A percentile compares a stretch with the other conserved stretches of the same genome.
These are phyloP conservation scores for Scleromitrula shiraiana DNA, from an alignment of 2,329 filamentous ascomycete species.

Conservation along the genomic window DNA sequence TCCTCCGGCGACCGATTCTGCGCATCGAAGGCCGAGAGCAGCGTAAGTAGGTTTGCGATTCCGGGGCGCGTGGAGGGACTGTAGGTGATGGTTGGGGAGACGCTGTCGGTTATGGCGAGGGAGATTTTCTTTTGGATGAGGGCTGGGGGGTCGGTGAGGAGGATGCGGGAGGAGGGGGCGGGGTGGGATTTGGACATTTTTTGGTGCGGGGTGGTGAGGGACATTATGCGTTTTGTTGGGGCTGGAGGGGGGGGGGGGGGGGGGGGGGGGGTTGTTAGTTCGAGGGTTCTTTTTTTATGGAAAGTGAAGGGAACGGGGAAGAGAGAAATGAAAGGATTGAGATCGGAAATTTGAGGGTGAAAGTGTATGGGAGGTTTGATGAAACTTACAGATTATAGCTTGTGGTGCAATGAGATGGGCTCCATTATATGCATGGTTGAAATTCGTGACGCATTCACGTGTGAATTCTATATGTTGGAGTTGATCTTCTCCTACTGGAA, in stretches of 20 bases:
- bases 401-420: conserved; percentile 56
- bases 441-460: conserved; percentile 74
- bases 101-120: conserved; percentile 63
- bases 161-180: conserved; percentile 66
- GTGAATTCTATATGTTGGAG: conserved; percentile 90
- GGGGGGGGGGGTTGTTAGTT: neutral
- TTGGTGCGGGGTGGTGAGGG: conserved; percentile 62
- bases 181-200: conserved; percentile 95
- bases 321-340: no score
- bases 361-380: neutral
- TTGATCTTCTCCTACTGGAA: conserved; percentile 96
- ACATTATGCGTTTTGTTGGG: conserved; percentile 81
- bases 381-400: conserved; percentile 63
- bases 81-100: conserved; percentile 59
- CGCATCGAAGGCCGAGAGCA: conserved; percentile 62
- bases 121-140: conserved; percentile 63
- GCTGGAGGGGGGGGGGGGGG: conserved; percentile 15
- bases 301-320: no score
- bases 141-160: conserved; percentile 64
- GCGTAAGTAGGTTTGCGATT: conserved; percentile 77
- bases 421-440: conserved; percentile 65
- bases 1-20: conserved; percentile 33
- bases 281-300: no score
- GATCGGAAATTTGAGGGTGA: neutral
- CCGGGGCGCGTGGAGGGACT: conserved; percentile 64